These are phyloP conservation scores for Fusarium denticulatum DNA, from an alignment of 2,329 filamentous ascomycete species.

Conservation along the genomic window DNA sequence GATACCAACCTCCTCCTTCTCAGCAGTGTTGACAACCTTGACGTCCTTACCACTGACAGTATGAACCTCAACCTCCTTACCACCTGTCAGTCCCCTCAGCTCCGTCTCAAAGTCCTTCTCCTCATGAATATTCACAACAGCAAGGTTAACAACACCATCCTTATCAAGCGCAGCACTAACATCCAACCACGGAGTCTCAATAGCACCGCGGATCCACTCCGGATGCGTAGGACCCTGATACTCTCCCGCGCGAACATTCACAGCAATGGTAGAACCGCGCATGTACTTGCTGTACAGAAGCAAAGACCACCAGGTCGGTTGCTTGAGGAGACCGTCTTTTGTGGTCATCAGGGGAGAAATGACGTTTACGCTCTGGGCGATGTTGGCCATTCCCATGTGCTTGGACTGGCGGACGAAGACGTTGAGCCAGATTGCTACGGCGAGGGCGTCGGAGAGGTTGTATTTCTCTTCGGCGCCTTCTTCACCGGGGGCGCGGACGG, in stretches of 20 bases:
- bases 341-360: slow-evolving; percentile 81
- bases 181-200: slow-evolving; percentile 77
- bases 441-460: slow-evolving; percentile 78
- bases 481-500: slow-evolving; percentile 74
- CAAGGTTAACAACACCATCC: slow-evolving; percentile 71
- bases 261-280: slow-evolving; percentile 74
- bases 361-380: slow-evolving; percentile 82
- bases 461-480: slow-evolving; percentile 78
- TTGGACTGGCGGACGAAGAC: slow-evolving; percentile 78
- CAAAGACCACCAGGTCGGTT: slow-evolving; percentile 80
- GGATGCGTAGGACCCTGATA: slow-evolving; percentile 76
- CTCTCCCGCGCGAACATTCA: slow-evolving; percentile 69
- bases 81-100: slow-evolving; percentile 60
- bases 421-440: slow-evolving; percentile 80
- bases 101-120: slow-evolving; percentile 67
- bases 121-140: slow-evolving; percentile 78
- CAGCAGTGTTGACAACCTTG: slow-evolving; percentile 69
- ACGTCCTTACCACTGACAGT: slow-evolving; percentile 61
- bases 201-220: slow-evolving; percentile 69
- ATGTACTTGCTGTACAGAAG: slow-evolving; percentile 67
- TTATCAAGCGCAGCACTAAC: slow-evolving; percentile 68
- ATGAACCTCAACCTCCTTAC: slow-evolving; percentile 66
- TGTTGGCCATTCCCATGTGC: slow-evolving; percentile 80
- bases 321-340: slow-evolving; percentile 69
- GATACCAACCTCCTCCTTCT: slow-evolving; percentile 66